Evolutionary conservation across 2,329 filamentous ascomycete species (phyloP), one percentile per base, ranked within the genome.

Genomic region (Aulographum hederae): DNA sequence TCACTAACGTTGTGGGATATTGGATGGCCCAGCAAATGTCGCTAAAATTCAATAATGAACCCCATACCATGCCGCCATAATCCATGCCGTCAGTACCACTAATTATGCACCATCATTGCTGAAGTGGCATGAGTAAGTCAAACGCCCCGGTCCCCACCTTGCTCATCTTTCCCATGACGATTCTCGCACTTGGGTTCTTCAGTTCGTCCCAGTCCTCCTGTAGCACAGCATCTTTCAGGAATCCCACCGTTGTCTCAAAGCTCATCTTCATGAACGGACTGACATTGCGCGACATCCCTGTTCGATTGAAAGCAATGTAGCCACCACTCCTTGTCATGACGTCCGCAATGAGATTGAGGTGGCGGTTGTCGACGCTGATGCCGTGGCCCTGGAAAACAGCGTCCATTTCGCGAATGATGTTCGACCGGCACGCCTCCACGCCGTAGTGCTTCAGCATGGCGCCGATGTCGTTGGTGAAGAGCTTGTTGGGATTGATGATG

Each of bases 211-310:
- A 81, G 53, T 95, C 89, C 31, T 80, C 75, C 46, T 92, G 82
- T 35, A 91, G 61, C 17, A 94, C 77, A 2, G 89, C 85, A 48
- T 95, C 89, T 53, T 79, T 85, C 46, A 98, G 64, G 62, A 94
- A 94, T 1, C 78, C 76, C 25, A 95, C 69, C 2, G 89, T 98
- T 3, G 89, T 98, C 67, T 98, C 89, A 58, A 95, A 98, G 53
- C 81, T 92, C 86, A 95, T 95, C 67, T 95, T 95, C 57, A 89
- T 86, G 44, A 98, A 86, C 0, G 89, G 84, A 41, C 76, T 85
- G 18, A 86, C 76, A 46, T 81, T 85, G 40, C 79, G 74, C 48
- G 73, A 74, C 37, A 98, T 62, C 1, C 86, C 89, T 48, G 80
- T 91, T 30, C 89, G 78, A 56, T 81, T 93, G 60, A 98, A 98